Evolutionary conservation across 768 basidiomycete species (phyloP).

Genomic region (Antrodiella citrinella): DNA sequence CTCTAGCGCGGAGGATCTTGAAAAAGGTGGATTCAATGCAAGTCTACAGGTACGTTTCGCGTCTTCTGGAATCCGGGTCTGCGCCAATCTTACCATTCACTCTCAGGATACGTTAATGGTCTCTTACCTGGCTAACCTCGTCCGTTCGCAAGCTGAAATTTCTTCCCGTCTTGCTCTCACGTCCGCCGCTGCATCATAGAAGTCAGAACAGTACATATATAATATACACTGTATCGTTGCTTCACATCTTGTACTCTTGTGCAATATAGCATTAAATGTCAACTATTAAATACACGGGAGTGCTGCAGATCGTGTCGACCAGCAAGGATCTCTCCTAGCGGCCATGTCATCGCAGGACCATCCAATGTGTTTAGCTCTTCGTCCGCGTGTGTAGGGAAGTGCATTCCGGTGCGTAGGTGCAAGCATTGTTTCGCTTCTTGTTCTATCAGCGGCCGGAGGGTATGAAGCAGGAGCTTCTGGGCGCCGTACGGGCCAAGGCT

Average conservation of each 20-base stretch:
- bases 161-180: conserved; percentile 80
- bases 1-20: conserved; percentile 60
- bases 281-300: conserved; percentile 94
- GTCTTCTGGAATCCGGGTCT: background rate
- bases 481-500: conserved; percentile 87
- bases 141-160: conserved; percentile 89
- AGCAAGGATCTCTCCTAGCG: conserved; percentile 86
- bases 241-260: background rate
- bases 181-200: background rate
- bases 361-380: conserved; percentile 18
- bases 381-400: background rate
- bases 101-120: conserved; percentile 86
- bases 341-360: conserved; percentile 90
- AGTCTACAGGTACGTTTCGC: conserved; percentile 52
- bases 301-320: conserved; percentile 91
- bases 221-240: background rate
- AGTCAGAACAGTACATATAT: background rate
- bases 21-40: conserved; percentile 69
- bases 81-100: background rate
- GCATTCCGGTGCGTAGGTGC: conserved; percentile 40
- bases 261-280: conserved; percentile 1
- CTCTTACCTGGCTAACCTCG: conserved; percentile 88
- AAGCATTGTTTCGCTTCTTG: conserved; percentile 38
- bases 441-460: conserved; percentile 59
- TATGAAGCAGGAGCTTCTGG: conserved; percentile 78